Conservation (phyloP, 2,329 filamentous ascomycete genomes). For the Fusarium praegraminearum region DNA sequence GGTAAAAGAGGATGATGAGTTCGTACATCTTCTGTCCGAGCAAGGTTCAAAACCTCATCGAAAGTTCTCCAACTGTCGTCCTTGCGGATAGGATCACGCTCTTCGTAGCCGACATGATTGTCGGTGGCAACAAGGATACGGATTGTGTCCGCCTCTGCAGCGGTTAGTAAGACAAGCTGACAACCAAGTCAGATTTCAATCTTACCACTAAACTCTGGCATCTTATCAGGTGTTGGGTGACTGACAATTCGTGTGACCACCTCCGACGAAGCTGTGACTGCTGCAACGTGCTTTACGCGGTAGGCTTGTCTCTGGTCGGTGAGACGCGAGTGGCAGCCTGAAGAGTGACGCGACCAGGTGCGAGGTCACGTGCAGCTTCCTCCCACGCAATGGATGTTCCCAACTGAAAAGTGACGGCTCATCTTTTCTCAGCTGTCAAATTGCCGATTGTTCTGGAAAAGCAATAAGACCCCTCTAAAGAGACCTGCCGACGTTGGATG, state of each 20-base stretch:
- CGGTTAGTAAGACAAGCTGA: conserved; percentile 17
- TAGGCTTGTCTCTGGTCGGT: not conserved
- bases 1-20: rapidly evolving
- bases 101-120: conserved; percentile 97
- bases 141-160: conserved; percentile 80
- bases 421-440: conserved; percentile 26
- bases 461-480: conserved; percentile 8
- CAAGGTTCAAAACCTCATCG: conserved; percentile 92
- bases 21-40: conserved; percentile 80
- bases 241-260: conserved; percentile 6
- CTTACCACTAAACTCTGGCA: conserved; percentile 51
- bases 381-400: not conserved
- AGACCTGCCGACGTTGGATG: conserved; percentile 8
- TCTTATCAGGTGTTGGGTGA: conserved; percentile 15
- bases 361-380: conserved; percentile 48
- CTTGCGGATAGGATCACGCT: conserved; percentile 92
- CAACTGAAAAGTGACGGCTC: conserved; percentile 24
- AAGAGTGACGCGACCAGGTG: conserved; percentile 45
- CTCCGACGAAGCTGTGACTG: conserved; percentile 7
- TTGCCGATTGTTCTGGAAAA: conserved; percentile 30
- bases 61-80: conserved; percentile 98
- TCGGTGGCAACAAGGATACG: conserved; percentile 94
- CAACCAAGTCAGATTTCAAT: not conserved
- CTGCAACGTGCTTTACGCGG: conserved; percentile 39
- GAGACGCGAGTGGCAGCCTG: conserved; percentile 30